A percentile compares a stretch with the other conserved stretches of the same genome.
phyloP scores from a whole-genome alignment of 2,329 filamentous ascomycete genomes.

The Calonectria leucothoes region DNA sequence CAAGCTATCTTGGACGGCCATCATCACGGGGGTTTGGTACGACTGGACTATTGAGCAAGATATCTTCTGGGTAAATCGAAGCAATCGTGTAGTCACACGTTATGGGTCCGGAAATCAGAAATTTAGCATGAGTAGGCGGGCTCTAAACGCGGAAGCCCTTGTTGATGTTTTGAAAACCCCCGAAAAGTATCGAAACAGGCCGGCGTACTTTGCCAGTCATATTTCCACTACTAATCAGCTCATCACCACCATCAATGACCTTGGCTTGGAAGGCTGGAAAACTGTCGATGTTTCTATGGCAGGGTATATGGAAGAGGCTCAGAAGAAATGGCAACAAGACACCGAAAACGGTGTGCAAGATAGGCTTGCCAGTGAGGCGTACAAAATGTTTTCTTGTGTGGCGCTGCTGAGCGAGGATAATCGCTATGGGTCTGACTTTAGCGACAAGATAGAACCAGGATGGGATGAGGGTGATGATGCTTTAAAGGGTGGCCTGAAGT shows the following conservation, averaged over 20 bases:
- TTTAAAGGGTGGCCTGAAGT: background rate
- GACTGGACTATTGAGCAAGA: slow-evolving; percentile 34
- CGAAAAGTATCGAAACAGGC: slow-evolving; percentile 8
- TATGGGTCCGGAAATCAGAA: slow-evolving; percentile 22
- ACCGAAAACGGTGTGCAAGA: background rate
- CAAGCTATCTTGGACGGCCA: slow-evolving; percentile 34
- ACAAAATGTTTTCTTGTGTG: background rate
- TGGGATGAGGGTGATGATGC: background rate
- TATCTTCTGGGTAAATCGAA: slow-evolving; percentile 32
- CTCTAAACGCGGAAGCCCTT: slow-evolving; percentile 20
- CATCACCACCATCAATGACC: background rate
- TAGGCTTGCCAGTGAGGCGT: background rate
- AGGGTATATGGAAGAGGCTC: background rate
- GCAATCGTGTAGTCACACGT: slow-evolving; percentile 20
- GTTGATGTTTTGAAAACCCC: slow-evolving; percentile 14
- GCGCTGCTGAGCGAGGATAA: background rate
- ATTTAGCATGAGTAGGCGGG: slow-evolving; percentile 17
- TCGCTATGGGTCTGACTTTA: background rate
- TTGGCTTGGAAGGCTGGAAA: background rate
- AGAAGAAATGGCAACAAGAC: background rate
- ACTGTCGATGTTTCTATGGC: background rate
- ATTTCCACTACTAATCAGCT: slow-evolving; percentile 16
- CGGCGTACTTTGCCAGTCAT: slow-evolving; percentile 25
- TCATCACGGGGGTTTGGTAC: slow-evolving; percentile 33
- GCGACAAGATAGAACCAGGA: background rate